These are phyloP conservation scores for Cryphonectria japonica DNA, from an alignment of 2,329 filamentous ascomycete species.

Conservation along the genomic window DNA sequence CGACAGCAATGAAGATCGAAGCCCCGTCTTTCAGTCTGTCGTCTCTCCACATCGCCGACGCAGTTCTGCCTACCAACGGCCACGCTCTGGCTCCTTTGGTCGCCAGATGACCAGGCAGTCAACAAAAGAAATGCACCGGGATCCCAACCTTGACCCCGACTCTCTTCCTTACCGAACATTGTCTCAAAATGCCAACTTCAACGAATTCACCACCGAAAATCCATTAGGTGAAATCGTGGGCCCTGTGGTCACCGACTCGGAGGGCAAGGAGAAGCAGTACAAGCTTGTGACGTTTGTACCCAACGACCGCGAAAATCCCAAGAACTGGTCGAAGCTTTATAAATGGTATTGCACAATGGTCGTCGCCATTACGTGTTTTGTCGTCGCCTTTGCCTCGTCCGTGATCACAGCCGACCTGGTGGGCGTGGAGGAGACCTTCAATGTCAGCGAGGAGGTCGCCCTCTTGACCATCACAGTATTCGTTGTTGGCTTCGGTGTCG, in stretches of 20 bases:
- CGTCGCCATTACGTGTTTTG: constrained; percentile 76
- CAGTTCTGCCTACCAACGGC: constrained; percentile 10
- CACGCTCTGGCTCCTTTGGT: constrained; percentile 25
- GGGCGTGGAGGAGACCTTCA: constrained; percentile 66
- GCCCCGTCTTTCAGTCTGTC: constrained; percentile 20
- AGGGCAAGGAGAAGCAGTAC: constrained; percentile 41
- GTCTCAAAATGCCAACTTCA: constrained; percentile 61
- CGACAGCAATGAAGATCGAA: constrained; percentile 12
- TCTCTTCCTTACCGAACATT: constrained; percentile 70
- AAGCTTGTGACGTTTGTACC: constrained; percentile 68
- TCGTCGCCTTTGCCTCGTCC: constrained; percentile 71
- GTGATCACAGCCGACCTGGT: constrained; percentile 78
- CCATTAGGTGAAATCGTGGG: constrained; percentile 63
- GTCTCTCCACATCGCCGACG: constrained; percentile 13
- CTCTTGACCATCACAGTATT: constrained; percentile 76
- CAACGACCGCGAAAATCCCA: constrained; percentile 76
- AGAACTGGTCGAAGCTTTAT: constrained; percentile 78
- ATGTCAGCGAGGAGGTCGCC: constrained; percentile 72
- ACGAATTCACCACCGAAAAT: constrained; percentile 69
- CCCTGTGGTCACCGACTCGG: constrained; percentile 35
- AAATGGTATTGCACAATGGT: constrained; percentile 90
- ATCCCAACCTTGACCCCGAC: constrained; percentile 48
- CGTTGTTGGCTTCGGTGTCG: constrained; percentile 80
- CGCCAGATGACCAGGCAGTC: constrained; percentile 26
- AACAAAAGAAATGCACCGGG: constrained; percentile 42